Base-by-base conservation (phyloP, 305 asterid species). In the Solanum hybrid region DNA sequence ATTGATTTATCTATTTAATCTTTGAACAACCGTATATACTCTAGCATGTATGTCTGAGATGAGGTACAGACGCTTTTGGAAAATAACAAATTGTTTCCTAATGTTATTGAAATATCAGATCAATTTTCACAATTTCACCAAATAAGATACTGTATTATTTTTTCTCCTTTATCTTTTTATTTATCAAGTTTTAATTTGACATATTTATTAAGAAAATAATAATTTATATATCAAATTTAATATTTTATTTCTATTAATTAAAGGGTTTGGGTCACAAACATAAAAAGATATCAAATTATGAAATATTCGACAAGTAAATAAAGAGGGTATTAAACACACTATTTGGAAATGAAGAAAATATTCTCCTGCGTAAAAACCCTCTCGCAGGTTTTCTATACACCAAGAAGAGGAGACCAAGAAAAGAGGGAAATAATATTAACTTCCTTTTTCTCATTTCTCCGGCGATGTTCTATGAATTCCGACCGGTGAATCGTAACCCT, bases 301-400 rank as follows among this genome's bases (percentile, higher is more conserved):
- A 38, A 38, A 38, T 38, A 38, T 37, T 38, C 42, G 13, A 38
- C 42, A 38, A 38, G 42, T 38, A 38, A 38, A 38, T 38, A 38
- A 0, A 38, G 42, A 38, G 42, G 6, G 60, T 42, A 42, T 42
- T 45, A 14, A 17, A 71, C 32, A 69, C 42, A 10, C 32, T 66
- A 32, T 87, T 26, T 56, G 88, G 56, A 40, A 80, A 40, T 14
- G 24, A 27, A 27, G 73, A 60, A 91, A 51, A 42, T 26, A 42
- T 24, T 75, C n/a, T 75, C 79, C 0, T 73, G 37, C 12, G 93
- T 90, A 89, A 89, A 82, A 91, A 79, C 92, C 92, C 93, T 91
- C 86, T 29, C 80, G 3, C 40, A 71, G 64, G 19, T 89, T 60
- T 85, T 75, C 32, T 26, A 27, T 6, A 7, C 10, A 77, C 40